Percentiles rank a stretch among this genome's conserved stretches.
Evolutionary conservation across 768 basidiomycete species (phyloP).

Genomic region (Pleurotus pulmonarius): DNA sequence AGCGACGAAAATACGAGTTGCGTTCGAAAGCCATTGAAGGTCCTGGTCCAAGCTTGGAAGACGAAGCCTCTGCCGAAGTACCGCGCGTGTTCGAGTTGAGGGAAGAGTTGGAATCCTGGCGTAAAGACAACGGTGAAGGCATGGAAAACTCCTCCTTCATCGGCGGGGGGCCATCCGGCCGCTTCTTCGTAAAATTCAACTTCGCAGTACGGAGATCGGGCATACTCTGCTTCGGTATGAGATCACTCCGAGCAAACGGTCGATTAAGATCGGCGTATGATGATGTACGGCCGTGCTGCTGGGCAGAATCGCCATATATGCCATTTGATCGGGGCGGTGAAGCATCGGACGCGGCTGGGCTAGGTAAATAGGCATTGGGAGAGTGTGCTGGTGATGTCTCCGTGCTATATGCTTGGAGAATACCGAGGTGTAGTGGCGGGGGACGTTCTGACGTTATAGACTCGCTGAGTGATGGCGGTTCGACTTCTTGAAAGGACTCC

Average conservation of each 20-base stretch:
- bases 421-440: slow-evolving; percentile 46
- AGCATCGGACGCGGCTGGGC: slow-evolving; percentile 51
- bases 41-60: slow-evolving; percentile 41
- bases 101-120: slow-evolving; percentile 46
- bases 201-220: slow-evolving; percentile 72
- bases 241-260: slow-evolving; percentile 29
- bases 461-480: slow-evolving; percentile 11
- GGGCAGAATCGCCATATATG: slow-evolving; percentile 34
- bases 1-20: slow-evolving; percentile 91
- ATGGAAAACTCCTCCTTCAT: slow-evolving; percentile 28
- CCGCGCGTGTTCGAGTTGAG: slow-evolving; percentile 18
- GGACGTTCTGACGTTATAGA: slow-evolving; percentile 33
- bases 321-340: slow-evolving; percentile 17
- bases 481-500: slow-evolving; percentile 30
- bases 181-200: slow-evolving; percentile 28
- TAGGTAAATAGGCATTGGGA: slow-evolving; percentile 52
- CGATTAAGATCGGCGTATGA: slow-evolving; percentile 41
- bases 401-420: slow-evolving; percentile 35
- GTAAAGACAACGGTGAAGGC: slow-evolving; percentile 35
- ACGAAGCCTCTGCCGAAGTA: slow-evolving; percentile 20
- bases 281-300: slow-evolving; percentile 45
- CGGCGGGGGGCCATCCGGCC: slow-evolving; percentile 20
- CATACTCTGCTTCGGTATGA: slow-evolving; percentile 73
- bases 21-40: slow-evolving; percentile 74
- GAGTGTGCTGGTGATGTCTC: slow-evolving; percentile 46